Percentiles rank a stretch among this genome's conserved stretches.
These are phyloP conservation scores for Aureobasidium sp. DNA, from an alignment of 2,329 filamentous ascomycete species.

Conservation along the genomic window DNA sequence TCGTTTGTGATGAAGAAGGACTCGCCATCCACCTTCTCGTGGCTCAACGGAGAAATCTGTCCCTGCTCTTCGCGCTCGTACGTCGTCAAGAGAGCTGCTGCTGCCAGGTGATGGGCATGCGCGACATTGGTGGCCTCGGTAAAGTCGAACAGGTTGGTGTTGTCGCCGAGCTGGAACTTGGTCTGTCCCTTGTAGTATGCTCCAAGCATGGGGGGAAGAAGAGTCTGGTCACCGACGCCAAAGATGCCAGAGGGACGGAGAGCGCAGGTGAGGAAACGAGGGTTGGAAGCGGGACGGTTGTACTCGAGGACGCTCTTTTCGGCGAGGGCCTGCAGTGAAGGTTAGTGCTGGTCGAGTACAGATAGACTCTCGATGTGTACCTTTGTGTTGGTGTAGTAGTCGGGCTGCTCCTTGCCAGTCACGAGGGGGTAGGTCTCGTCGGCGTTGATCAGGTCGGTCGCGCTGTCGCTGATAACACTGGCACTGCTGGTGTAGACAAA, in stretches of 20 bases:
- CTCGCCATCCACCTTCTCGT: conserved; percentile 42
- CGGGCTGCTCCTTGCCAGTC: conserved; percentile 37
- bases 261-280: conserved; percentile 40
- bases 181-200: conserved; percentile 39
- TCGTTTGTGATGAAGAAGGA: conserved; percentile 45
- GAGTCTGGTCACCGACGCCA: conserved; percentile 40
- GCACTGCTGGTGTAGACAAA: conserved; percentile 46
- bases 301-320: conserved; percentile 40
- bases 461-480: conserved; percentile 39
- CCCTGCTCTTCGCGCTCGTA: conserved; percentile 26
- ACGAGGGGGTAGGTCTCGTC: conserved; percentile 40
- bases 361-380: conserved; percentile 14
- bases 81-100: conserved; percentile 40
- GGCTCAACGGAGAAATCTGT: conserved; percentile 32
- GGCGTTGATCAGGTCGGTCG: conserved; percentile 39
- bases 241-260: conserved; percentile 45
- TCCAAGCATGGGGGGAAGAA: conserved; percentile 36
- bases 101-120: conserved; percentile 43
- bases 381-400: conserved; percentile 45
- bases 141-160: conserved; percentile 47
- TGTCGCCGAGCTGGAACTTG: conserved; percentile 42
- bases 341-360: neutral
- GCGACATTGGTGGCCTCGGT: conserved; percentile 45
- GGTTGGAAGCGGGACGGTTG: conserved; percentile 34
- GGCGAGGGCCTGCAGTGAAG: conserved; percentile 31